phyloP scores from a whole-genome alignment of 2,329 filamentous ascomycete species.

The Sporothrix protearum region DNA sequence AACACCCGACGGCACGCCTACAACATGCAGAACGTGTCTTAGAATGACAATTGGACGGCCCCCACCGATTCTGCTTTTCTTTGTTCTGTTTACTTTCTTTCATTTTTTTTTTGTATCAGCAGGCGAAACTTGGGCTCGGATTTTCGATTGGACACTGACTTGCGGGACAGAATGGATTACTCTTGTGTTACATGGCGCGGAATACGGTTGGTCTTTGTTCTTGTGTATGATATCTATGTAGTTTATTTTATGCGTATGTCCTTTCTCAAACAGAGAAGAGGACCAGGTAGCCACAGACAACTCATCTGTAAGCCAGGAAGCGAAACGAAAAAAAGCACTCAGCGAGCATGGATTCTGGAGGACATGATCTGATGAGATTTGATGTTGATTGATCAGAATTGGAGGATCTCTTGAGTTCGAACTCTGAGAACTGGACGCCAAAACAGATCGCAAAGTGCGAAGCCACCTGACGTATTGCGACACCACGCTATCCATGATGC shows the following conservation, averaged over 20 bases:
- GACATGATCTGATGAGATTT: too few relatives aligned
- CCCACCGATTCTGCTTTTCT: background rate
- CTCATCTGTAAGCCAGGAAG: background rate
- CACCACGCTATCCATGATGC: background rate
- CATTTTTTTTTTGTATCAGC: background rate
- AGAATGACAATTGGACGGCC: too few relatives aligned
- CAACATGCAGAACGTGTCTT: constrained; percentile 9
- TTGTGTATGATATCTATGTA: constrained; percentile 5
- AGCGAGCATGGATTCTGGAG: background rate
- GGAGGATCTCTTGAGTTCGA: background rate
- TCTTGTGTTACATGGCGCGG: background rate
- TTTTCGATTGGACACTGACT: background rate
- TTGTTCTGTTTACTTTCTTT: background rate
- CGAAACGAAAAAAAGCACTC: background rate
- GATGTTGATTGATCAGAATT: too few relatives aligned
- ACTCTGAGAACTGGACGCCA: background rate
- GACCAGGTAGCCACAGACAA: background rate
- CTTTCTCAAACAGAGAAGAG: background rate
- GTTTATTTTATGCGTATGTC: background rate
- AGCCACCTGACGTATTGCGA: background rate
- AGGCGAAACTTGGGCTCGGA: constrained; percentile 4
- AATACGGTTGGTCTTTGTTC: background rate
- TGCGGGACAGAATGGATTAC: background rate
- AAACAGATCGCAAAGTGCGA: background rate
- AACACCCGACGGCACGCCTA: constrained; percentile 11